Evolutionary conservation across 2,329 filamentous ascomycete species (phyloP).

Genomic region (Aspergillus fijiensis): DNA sequence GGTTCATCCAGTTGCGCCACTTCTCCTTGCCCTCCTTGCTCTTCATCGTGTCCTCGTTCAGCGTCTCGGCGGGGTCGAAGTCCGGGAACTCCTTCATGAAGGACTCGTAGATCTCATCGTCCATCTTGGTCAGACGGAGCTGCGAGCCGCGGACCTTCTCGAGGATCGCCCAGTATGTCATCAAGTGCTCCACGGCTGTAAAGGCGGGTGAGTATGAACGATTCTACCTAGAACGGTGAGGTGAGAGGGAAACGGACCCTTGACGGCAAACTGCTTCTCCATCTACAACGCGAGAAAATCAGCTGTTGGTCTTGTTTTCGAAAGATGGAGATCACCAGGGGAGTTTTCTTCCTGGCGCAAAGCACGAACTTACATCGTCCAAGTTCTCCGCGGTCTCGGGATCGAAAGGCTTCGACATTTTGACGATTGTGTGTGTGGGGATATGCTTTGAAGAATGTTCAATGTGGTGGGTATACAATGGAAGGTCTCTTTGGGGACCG

Average conservation of each 20-base stretch:
- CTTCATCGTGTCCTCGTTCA: slow-evolving; percentile 96
- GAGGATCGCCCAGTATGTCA: slow-evolving; percentile 95
- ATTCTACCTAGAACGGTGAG: neutral
- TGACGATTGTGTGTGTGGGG: slow-evolving; percentile 15
- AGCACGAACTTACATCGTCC: slow-evolving; percentile 58
- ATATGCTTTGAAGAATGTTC: neutral
- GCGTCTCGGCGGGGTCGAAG: slow-evolving; percentile 75
- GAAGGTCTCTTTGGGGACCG: neutral
- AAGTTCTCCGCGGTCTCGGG: slow-evolving; percentile 67
- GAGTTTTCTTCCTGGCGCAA: neutral
- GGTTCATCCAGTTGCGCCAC: slow-evolving; percentile 92
- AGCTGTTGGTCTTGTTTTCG: slow-evolving; percentile 21
- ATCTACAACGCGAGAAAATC: slow-evolving; percentile 58
- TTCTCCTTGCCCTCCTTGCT: slow-evolving; percentile 90
- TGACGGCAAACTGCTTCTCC: slow-evolving; percentile 98
- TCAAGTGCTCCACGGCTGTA: slow-evolving; percentile 83
- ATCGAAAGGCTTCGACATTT: slow-evolving; percentile 49
- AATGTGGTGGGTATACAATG: slow-evolving; percentile 3
- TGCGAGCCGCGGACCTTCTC: slow-evolving; percentile 86
- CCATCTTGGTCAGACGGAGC: slow-evolving; percentile 86
- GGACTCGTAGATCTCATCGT: slow-evolving; percentile 91
- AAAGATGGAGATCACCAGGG: neutral
- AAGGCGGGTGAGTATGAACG: slow-evolving; percentile 10
- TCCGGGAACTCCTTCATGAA: slow-evolving; percentile 88
- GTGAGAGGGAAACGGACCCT: slow-evolving; percentile 56